phyloP scores from a whole-genome alignment of 164 flowering plant species.

The Kingdonia uniflora region DNA sequence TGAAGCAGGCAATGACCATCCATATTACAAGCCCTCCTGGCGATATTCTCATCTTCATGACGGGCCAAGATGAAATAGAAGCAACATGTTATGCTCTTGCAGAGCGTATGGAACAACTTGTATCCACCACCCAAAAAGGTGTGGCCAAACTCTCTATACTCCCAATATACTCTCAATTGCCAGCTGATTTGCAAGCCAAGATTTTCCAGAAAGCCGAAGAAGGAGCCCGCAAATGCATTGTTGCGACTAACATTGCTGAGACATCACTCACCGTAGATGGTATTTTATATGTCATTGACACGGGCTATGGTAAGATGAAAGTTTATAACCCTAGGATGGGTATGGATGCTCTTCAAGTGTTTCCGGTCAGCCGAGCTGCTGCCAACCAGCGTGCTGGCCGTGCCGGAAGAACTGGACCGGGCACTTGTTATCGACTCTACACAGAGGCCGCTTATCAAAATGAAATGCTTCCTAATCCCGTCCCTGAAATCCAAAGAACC shows the following conservation, averaged over 20 bases:
- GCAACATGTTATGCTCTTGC: slow-evolving; percentile 87
- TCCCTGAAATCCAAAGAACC: slow-evolving; percentile 89
- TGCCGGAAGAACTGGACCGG: slow-evolving; percentile 96
- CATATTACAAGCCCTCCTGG: slow-evolving; percentile 92
- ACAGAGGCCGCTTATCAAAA: slow-evolving; percentile 75
- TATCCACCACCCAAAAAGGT: slow-evolving; percentile 47
- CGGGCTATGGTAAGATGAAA: slow-evolving; percentile 91
- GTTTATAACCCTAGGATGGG: slow-evolving; percentile 93
- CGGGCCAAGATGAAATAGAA: slow-evolving; percentile 99
- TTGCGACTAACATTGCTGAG: slow-evolving; percentile 97
- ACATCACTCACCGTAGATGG: slow-evolving; percentile 97
- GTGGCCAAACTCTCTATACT: slow-evolving; percentile 74
- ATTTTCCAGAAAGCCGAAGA: slow-evolving; percentile 93
- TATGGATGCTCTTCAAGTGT: slow-evolving; percentile 93
- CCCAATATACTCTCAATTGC: slow-evolving; percentile 96
- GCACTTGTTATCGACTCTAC: slow-evolving; percentile 75
- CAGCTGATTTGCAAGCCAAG: slow-evolving; percentile 93
- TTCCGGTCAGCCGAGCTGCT: slow-evolving; percentile 86
- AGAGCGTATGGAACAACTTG: slow-evolving; percentile 85
- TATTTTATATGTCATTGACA: slow-evolving; percentile 80
- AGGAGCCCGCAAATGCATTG: slow-evolving; percentile 94
- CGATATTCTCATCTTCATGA: slow-evolving; percentile 94
- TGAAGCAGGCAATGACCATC: slow-evolving; percentile 90
- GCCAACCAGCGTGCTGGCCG: slow-evolving; percentile 94
- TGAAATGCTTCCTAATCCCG: slow-evolving; percentile 82